Conservation (phyloP, 2,329 filamentous ascomycete genomes). For the Fusarium domesticum region DNA sequence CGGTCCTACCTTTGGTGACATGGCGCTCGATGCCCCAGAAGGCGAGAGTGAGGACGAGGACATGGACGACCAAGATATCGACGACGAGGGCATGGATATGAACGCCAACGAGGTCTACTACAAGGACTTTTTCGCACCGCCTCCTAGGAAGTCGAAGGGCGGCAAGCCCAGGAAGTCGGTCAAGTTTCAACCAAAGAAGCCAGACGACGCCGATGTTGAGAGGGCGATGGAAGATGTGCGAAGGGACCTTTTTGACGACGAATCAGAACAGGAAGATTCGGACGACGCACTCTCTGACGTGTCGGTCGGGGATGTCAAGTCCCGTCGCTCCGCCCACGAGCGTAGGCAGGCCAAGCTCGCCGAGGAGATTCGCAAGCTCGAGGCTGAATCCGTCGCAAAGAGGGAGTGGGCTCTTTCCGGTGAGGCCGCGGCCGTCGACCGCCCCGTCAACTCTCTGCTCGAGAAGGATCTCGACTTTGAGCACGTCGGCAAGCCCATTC, state of each 20-base stretch:
- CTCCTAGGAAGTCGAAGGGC: slow-evolving; percentile 64
- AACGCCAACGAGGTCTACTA: slow-evolving; percentile 91
- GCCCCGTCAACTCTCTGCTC: slow-evolving; percentile 86
- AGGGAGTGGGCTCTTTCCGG: slow-evolving; percentile 87
- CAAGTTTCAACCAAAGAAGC: slow-evolving; percentile 40
- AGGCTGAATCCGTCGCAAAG: slow-evolving; percentile 84
- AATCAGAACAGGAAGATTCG: slow-evolving; percentile 62
- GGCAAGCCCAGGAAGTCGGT: slow-evolving; percentile 44
- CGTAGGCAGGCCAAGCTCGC: slow-evolving; percentile 79
- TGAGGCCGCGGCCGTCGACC: slow-evolving; percentile 77
- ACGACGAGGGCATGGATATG: slow-evolving; percentile 55
- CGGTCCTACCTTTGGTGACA: slow-evolving; percentile 80
- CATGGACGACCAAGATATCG: slow-evolving; percentile 50
- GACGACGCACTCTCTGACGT: slow-evolving; percentile 63
- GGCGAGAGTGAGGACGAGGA: slow-evolving; percentile 65
- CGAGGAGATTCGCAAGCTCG: slow-evolving; percentile 87
- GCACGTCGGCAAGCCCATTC: slow-evolving; percentile 88
- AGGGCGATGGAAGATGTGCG: slow-evolving; percentile 83
- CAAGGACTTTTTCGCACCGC: slow-evolving; percentile 90
- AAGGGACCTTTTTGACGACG: slow-evolving; percentile 84
- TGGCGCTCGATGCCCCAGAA: slow-evolving; percentile 69
- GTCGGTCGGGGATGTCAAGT: slow-evolving; percentile 66
- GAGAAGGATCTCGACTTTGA: slow-evolving; percentile 97
- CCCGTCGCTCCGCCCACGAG: slow-evolving; percentile 81
- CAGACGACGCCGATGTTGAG: slow-evolving; percentile 67